Evolutionary conservation across 1,139 yeast species (phyloP).

Genomic region (Taiozyma onychis): DNA sequence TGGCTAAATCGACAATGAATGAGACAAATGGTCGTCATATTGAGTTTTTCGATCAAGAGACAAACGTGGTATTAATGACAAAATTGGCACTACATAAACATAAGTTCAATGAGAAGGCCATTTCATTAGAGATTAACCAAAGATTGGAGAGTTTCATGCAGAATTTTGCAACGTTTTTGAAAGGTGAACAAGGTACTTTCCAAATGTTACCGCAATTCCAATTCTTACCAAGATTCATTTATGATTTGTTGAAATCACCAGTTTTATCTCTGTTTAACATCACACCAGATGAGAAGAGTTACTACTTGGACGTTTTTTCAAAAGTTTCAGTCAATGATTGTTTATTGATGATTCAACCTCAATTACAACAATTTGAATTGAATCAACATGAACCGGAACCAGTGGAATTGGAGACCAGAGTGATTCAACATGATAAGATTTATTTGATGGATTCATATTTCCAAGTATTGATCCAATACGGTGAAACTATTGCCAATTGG

Average conservation of each 20-base stretch:
- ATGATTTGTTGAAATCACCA: slow-evolving; percentile 60
- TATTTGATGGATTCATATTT: slow-evolving; percentile 59
- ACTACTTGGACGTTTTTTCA: slow-evolving; percentile 54
- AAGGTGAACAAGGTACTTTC: slow-evolving; percentile 17
- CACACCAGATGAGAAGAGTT: slow-evolving; percentile 69
- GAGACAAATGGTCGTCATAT: slow-evolving; percentile 9
- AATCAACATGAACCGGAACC: slow-evolving; percentile 1
- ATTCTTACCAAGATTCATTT: slow-evolving; percentile 58
- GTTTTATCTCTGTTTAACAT: slow-evolving; percentile 62
- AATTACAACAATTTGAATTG: slow-evolving; percentile 35
- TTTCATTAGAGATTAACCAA: background rate
- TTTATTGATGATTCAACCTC: slow-evolving; percentile 60
- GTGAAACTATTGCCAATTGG: slow-evolving; percentile 58
- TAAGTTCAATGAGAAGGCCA: slow-evolving; percentile 23
- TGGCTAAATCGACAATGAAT: slow-evolving; percentile 30
- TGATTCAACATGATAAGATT: slow-evolving; percentile 51
- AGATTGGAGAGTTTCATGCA: slow-evolving; percentile 25
- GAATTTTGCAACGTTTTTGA: slow-evolving; percentile 30
- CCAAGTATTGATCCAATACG: slow-evolving; percentile 61
- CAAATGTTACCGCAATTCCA: slow-evolving; percentile 59
- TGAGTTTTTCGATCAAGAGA: slow-evolving; percentile 55
- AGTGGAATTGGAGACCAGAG: slow-evolving; percentile 47
- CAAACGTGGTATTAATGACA: slow-evolving; percentile 58
- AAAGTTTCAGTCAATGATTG: slow-evolving; percentile 55
- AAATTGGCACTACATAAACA: slow-evolving; percentile 18